Percentiles rank a stretch among this genome's conserved stretches.
Conservation (phyloP, 169 alveolate genomes). For the Cryptosporidium meleagridis region DNA sequence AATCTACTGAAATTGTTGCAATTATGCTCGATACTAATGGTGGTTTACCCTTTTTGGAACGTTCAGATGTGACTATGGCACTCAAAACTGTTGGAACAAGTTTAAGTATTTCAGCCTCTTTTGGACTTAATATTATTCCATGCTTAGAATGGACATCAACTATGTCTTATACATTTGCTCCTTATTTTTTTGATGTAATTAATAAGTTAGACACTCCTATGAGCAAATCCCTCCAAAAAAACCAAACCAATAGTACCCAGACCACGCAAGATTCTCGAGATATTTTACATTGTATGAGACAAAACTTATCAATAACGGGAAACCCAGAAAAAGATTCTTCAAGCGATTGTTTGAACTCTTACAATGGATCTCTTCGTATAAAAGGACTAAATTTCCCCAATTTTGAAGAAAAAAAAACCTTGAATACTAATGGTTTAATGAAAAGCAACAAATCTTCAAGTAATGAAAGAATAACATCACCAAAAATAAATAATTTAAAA, state of each 20-base stretch:
- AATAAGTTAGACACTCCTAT: not conserved
- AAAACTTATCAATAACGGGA: not conserved
- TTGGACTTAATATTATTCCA: slow-evolving; percentile 48
- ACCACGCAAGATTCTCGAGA: not conserved
- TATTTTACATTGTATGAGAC: not conserved
- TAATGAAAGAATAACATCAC: not conserved
- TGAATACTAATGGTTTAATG: not conserved
- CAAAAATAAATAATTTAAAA: not conserved
- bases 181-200: not conserved
- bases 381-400: not conserved
- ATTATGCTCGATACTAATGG: slow-evolving; percentile 61
- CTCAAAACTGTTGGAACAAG: slow-evolving; percentile 57
- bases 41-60: slow-evolving; percentile 56
- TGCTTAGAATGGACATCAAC: slow-evolving; percentile 63
- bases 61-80: slow-evolving; percentile 51
- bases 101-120: slow-evolving; percentile 51
- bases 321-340: not conserved
- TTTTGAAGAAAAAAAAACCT: not conserved
- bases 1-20: slow-evolving; percentile 63
- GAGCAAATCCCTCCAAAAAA: not conserved
- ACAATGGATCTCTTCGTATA: not conserved
- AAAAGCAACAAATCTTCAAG: not conserved
- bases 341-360: not conserved
- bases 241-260: too few relatives aligned
- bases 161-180: slow-evolving; percentile 10